phyloP scores from a whole-genome alignment of 2,329 filamentous ascomycete genomes.

The Immersiporthe knoxdaviesiana region DNA sequence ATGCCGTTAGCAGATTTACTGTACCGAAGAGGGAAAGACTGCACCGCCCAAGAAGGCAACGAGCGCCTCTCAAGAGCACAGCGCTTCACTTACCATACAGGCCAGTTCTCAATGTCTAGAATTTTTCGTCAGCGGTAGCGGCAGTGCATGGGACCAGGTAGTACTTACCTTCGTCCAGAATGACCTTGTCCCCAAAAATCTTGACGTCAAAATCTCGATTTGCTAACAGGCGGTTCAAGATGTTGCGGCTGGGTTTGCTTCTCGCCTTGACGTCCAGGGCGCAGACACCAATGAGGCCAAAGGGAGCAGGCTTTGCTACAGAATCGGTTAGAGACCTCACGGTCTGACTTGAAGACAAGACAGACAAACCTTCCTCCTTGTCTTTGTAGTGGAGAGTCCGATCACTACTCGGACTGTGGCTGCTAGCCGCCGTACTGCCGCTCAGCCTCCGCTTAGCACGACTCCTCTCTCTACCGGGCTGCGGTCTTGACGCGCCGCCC shows the following conservation, averaged over 20 bases:
- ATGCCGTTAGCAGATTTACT: conserved; percentile 32
- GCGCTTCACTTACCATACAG: conserved; percentile 67
- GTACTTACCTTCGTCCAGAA: conserved; percentile 78
- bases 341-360: conserved; percentile 21
- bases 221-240: conserved; percentile 86
- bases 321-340: conserved; percentile 37
- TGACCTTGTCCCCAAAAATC: conserved; percentile 98
- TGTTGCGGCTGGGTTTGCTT: conserved; percentile 96
- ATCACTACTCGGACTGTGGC: conserved; percentile 77
- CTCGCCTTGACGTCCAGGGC: conserved; percentile 94
- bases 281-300: conserved; percentile 84
- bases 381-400: conserved; percentile 60
- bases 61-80: too few species aligned
- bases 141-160: background rate
- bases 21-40: background rate
- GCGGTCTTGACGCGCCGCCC: conserved; percentile 42
- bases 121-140: conserved; percentile 27
- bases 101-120: conserved; percentile 88
- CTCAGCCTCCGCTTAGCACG: conserved; percentile 76
- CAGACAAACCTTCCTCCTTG: conserved; percentile 55
- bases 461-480: conserved; percentile 64
- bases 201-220: conserved; percentile 95
- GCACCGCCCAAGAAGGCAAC: background rate
- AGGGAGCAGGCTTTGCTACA: conserved; percentile 59
- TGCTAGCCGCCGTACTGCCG: conserved; percentile 79